Evolutionary conservation across 805 yeast species (phyloP), one percentile per base, ranked within the genome.

Genomic region (Candida peoriensis): DNA sequence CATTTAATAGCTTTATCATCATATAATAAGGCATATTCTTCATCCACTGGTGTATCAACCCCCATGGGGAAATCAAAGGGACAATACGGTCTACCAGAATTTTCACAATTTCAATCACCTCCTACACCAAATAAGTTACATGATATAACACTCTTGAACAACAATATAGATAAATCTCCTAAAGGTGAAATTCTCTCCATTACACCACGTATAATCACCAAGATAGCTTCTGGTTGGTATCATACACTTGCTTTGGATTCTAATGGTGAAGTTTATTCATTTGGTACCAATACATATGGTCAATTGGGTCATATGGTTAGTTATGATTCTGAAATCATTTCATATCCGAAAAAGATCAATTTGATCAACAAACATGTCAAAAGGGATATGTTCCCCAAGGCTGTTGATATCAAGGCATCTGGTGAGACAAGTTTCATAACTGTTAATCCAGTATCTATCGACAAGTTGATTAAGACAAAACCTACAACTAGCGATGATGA

Each of bases 221-320:
- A 74, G 46, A 70, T 90, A 27, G 85, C 93, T 1, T 65, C 84
- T 39, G 97, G 97, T 8, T 66, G 69, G 32, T 67, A 66, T 54
- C 95, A 87, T 58, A 74, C 88, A 4, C 55, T 88, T 22, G 90
- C 78, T 6, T 55, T 73, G n/a, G 90, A 85, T 47, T 48, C 64
- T 2, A 50, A 64, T n/a, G 93, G 90, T 8, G 66, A 68, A 34
- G 62, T 87, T n/a, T 83, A 81, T 75, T 72, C 87, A 2, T 89
- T 93, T 75, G 98, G 98, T 17, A 74, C 74, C 38, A 90, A 90
- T 55, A 66, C 74, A 4, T 76, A 63, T 55, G 97, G 97, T n/a
- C 90, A 93, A 51, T 66, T 90, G 36, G 96, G 90, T 9, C 66
- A 75, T 30, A 76, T 77, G 7, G 78, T 82, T 31, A 65, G 72